Conservation (phyloP, 1,284 basidiomycete genomes). For the Chiua sp. region DNA sequence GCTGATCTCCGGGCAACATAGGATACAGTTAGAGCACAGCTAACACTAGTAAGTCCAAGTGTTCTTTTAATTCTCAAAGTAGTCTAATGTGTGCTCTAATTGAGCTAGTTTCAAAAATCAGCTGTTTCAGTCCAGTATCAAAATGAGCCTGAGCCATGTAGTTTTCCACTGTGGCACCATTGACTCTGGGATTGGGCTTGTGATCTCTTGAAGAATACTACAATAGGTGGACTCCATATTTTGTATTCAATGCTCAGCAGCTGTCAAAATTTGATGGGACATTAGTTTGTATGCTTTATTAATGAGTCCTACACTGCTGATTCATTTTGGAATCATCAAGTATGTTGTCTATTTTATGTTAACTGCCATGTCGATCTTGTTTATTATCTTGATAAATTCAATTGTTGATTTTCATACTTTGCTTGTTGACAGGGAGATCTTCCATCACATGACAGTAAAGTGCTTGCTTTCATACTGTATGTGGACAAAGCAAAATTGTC, state of each 20-base stretch:
- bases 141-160: neutral
- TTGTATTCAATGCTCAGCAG: constrained; percentile 28
- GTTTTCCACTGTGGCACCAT: constrained; percentile 8
- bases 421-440: constrained; percentile 16
- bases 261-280: constrained; percentile 36
- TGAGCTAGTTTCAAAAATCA: constrained; percentile 9
- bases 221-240: constrained; percentile 23
- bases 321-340: constrained; percentile 15
- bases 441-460: constrained; percentile 23
- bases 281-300: constrained; percentile 35
- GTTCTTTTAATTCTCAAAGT: neutral
- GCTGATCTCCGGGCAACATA: constrained; percentile 7
- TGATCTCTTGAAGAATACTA: constrained; percentile 12
- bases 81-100: too few species aligned
- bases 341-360: constrained; percentile 2
- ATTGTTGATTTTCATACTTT: too few species aligned
- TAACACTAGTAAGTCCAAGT: constrained; percentile 12
- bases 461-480: constrained; percentile 41
- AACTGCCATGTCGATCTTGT: too few species aligned
- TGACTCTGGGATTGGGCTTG: constrained; percentile 20
- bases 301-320: constrained; percentile 40
- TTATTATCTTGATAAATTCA: too few species aligned
- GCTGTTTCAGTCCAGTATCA: constrained; percentile 5
- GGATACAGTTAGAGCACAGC: constrained; percentile 1
- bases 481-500: constrained; percentile 52